Base-by-base conservation (phyloP, 148 eudicot genomes). In the Chenopodium berlandieri region DNA sequence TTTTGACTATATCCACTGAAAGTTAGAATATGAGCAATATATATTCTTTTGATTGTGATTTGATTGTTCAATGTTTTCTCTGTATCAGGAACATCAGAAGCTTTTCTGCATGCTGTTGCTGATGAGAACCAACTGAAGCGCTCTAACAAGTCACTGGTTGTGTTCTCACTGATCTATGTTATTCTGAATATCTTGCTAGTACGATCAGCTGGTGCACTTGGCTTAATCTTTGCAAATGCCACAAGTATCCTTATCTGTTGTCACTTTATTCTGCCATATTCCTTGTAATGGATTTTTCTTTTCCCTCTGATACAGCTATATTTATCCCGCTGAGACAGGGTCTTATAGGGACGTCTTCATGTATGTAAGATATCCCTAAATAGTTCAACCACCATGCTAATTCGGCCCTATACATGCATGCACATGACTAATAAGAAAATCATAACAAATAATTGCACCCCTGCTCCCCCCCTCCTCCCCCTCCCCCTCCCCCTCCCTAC, bases 41-140 rank as follows among this genome's bases (percentile, higher is more conserved):
- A 23, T 65, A 12, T 40, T 27, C 31, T 75, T 32, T 63, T 14
- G 17, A 60, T 62, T 46, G 31, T 54, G 40, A 40, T 63, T 20
- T 81, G 60, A 68, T 32, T 56, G 44, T 68, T 73, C 30, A 60
- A 46, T 67, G 31, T 81, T 65, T 52, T 78, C 76, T 85, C 79
- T 88, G 85, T 66, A 82, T 81, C 92, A 97, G 99, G 99, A 81
- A 97, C 98, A 90, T 89, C 98, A 22, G 98, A 97, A 90, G 98
- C 98, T 86, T 97, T 97, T 83, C 86, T 97, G 76, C 98, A 94
- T 82, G 95, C 99, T 23, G 98, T 94, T 83, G 99, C 98, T 40
- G 86, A 88, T 65, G 94, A 94, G 94, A 86, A 77, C 48, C 92
- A 94, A 83, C 84, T 97, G 82, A 94, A 92, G 87, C 95, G 88